Percentiles rank a stretch among this genome's conserved stretches.
Evolutionary conservation across 2,329 filamentous ascomycete genomes (phyloP).

Genomic region (Hortaea werneckii): DNA sequence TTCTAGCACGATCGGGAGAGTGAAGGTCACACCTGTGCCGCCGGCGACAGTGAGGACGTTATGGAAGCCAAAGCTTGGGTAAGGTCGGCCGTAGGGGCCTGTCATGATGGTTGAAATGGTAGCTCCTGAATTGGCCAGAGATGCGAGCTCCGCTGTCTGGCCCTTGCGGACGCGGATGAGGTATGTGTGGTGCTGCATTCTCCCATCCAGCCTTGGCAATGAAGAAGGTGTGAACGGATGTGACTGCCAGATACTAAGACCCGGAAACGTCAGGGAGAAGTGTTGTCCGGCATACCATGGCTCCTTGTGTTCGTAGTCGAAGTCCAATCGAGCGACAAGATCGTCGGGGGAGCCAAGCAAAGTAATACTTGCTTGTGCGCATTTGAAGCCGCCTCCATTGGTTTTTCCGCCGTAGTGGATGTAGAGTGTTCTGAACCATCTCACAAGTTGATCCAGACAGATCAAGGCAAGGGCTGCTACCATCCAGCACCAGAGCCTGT

Average conservation of each 20-base stretch:
- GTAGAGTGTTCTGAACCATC: conserved; percentile 21
- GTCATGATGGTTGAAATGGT: conserved; percentile 48
- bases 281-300: conserved; percentile 58
- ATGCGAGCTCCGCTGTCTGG: conserved; percentile 48
- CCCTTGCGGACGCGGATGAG: conserved; percentile 34
- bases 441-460: conserved; percentile 51
- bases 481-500: conserved; percentile 56
- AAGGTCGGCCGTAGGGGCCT: conserved; percentile 52
- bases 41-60: conserved; percentile 33
- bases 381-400: conserved; percentile 34
- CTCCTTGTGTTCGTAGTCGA: conserved; percentile 46
- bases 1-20: conserved; percentile 35
- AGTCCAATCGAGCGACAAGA: conserved; percentile 56
- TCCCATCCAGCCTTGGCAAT: conserved; percentile 29
- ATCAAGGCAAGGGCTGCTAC: conserved; percentile 56
- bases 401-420: conserved; percentile 1
- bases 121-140: conserved; percentile 23
- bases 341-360: conserved; percentile 50
- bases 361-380: conserved; percentile 42
- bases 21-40: conserved; percentile 50
- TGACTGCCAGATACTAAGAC: conserved; percentile 59
- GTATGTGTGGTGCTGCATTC: conserved; percentile 25
- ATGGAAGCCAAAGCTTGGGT: conserved; percentile 13
- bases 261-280: conserved; percentile 59
- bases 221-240: conserved; percentile 60